Base-by-base conservation (phyloP, 139 green algal genomes). In the Chlamydomonas sp. region DNA sequence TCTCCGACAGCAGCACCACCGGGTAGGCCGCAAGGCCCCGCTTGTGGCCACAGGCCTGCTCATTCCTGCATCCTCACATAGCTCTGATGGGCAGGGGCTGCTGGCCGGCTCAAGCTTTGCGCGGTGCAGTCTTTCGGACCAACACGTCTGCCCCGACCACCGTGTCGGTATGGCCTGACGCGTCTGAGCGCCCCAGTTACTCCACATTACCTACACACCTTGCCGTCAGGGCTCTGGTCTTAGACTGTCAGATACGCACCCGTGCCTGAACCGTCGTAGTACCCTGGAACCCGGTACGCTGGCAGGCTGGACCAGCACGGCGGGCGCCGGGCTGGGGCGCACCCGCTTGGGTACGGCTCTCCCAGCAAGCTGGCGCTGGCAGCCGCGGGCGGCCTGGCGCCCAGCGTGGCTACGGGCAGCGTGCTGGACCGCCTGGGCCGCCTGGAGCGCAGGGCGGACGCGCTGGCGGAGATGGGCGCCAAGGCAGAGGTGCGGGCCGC, bases 391-490 rank as follows among this genome's bases (percentile, higher is more conserved):
- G 61, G 31, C 12, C 20, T 80, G 20, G 49, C 62, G 63, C 63
- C 80, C 73, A 91, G 74, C 67, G 73, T 84, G 75, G 61, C 61
- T 7, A 84, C 88, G 0, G 84, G 88, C 71, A 86, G 63, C 0
- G 14, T 85, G 5, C 61, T 88, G 2, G 85, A 88, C 78, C 79
- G 79, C 12, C 20, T 91, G 63, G 64, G 89, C 76, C 78, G 91
- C 20, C 71, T 94, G 64, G 77, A 91, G 79, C 85, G 91, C 82
- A 74, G 89, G 14, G 62, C 84, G 61, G 89, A 92, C 61, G 69
- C 82, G n/a, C 18, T 91, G 60, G 80, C 67, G n/a, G 73, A 86
- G 64, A 63, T 69, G 31, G 49, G 31, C 71, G 58, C 58, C 7
- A 87, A 79, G 57, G 17, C 72, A 17, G 87, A 90, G 87, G 87